Conservation (phyloP, 805 yeast genomes). For the Barnettozyma wickerhamii region DNA sequence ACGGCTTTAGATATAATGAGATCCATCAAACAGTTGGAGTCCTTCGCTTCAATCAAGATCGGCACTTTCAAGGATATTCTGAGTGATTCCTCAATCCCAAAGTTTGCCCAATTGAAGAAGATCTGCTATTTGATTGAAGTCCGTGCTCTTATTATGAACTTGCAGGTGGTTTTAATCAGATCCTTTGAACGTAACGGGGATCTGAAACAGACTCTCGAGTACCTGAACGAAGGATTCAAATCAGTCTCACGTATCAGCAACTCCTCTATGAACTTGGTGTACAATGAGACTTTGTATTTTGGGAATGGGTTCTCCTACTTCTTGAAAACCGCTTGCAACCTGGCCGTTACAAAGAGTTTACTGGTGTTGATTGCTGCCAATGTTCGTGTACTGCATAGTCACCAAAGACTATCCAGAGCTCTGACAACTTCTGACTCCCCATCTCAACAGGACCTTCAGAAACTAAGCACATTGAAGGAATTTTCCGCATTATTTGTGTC, state of each 20-base stretch:
- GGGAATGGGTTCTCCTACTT: conserved; percentile 38
- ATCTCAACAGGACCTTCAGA: conserved; percentile 2
- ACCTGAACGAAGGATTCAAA: conserved; percentile 29
- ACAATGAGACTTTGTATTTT: conserved; percentile 32
- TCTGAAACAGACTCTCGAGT: conserved; percentile 30
- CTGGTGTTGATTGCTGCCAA: conserved; percentile 9
- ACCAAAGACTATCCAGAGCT: conserved; percentile 1
- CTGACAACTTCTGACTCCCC: neutral
- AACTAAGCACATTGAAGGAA: conserved; percentile 12
- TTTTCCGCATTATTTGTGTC: conserved; percentile 7
- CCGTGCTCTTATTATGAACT: conserved; percentile 28
- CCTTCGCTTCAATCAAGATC: conserved; percentile 22
- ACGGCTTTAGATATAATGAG: conserved; percentile 32
- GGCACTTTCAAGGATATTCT: conserved; percentile 23
- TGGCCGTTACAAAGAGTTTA: conserved; percentile 12
- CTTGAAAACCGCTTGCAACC: conserved; percentile 33
- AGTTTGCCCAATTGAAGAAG: conserved; percentile 22
- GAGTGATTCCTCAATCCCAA: conserved; percentile 8
- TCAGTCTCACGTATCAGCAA: conserved; percentile 31
- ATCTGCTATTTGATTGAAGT: conserved; percentile 24
- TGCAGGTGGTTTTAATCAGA: conserved; percentile 35
- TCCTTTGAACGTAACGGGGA: conserved; percentile 34
- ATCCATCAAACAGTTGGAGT: conserved; percentile 32
- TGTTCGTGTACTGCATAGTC: conserved; percentile 19
- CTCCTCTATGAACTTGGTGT: conserved; percentile 29